phyloP scores from a whole-genome alignment of 345 rosid genomes.

The Salix suchowensis region DNA sequence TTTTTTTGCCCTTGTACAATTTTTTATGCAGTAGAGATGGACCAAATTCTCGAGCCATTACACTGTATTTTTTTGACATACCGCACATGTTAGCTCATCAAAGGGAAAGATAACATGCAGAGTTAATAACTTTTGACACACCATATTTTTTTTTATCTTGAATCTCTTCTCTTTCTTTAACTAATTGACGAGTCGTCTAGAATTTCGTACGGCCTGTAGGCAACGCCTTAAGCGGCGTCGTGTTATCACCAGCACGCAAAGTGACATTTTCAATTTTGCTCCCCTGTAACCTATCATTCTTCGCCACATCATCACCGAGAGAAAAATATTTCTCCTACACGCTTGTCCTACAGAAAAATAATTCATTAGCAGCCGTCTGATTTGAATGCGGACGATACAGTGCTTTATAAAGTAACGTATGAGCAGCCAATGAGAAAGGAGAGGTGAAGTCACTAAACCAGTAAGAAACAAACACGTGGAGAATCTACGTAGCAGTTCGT shows the following conservation, averaged over 20 bases:
- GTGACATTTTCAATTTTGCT: neutral
- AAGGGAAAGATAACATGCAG: too few species aligned
- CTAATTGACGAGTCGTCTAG: neutral
- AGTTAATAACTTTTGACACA: too few species aligned
- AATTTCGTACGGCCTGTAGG: neutral
- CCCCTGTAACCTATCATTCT: neutral
- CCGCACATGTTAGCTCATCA: too few species aligned
- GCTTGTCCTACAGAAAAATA: neutral
- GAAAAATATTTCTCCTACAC: neutral
- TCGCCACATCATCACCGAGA: neutral
- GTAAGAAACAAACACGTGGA: slow-evolving; percentile 17
- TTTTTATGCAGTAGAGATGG: neutral
- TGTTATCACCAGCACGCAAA: too few species aligned
- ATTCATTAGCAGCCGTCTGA: neutral
- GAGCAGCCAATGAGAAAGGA: slow-evolving; percentile 18
- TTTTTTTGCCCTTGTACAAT: neutral
- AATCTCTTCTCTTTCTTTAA: too few species aligned
- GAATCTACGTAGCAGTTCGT: slow-evolving; percentile 8
- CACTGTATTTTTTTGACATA: too few species aligned
- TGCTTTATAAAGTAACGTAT: neutral
- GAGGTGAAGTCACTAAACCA: slow-evolving; percentile 10
- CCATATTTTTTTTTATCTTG: too few species aligned
- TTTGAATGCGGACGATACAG: neutral
- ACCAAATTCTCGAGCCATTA: too few species aligned
- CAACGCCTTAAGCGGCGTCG: neutral